Percentiles rank a stretch among this genome's conserved stretches.
These are phyloP conservation scores for Zymoseptoria tritici DNA, from an alignment of 2,329 filamentous ascomycete genomes.

Conservation along the genomic window DNA sequence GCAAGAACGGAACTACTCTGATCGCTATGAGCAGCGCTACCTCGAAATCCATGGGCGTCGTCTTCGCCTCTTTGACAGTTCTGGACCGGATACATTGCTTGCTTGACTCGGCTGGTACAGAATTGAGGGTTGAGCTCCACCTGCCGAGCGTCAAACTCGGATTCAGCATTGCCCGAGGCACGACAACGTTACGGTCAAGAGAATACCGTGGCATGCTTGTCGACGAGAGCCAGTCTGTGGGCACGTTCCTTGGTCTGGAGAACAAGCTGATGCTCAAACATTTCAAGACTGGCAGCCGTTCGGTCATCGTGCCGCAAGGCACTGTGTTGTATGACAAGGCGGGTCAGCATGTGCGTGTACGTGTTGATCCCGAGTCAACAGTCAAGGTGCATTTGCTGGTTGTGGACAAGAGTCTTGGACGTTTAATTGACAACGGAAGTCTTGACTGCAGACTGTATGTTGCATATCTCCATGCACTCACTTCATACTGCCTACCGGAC, in stretches of 20 bases:
- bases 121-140: background rate
- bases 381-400: background rate
- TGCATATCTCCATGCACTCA: slow-evolving; percentile 53
- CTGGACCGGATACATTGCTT: background rate
- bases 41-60: background rate
- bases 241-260: slow-evolving; percentile 52
- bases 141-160: background rate
- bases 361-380: background rate
- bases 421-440: slow-evolving; percentile 24
- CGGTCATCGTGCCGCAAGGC: slow-evolving; percentile 45
- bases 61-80: background rate
- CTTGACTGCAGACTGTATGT: slow-evolving; percentile 26
- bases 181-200: slow-evolving; percentile 8
- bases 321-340: slow-evolving; percentile 24
- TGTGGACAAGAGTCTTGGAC: background rate
- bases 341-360: background rate
- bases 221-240: slow-evolving; percentile 51
- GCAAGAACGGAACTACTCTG: background rate
- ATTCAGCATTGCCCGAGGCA: background rate
- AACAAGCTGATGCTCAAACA: slow-evolving; percentile 37
- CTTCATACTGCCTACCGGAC: slow-evolving; percentile 52
- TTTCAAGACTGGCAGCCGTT: slow-evolving; percentile 6
- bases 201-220: slow-evolving; percentile 19
- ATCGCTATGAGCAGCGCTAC: background rate
- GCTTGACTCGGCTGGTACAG: background rate